These are phyloP conservation scores for Schwanniomyces etchellsii DNA, from an alignment of 1,139 yeast genomes.

Conservation along the genomic window DNA sequence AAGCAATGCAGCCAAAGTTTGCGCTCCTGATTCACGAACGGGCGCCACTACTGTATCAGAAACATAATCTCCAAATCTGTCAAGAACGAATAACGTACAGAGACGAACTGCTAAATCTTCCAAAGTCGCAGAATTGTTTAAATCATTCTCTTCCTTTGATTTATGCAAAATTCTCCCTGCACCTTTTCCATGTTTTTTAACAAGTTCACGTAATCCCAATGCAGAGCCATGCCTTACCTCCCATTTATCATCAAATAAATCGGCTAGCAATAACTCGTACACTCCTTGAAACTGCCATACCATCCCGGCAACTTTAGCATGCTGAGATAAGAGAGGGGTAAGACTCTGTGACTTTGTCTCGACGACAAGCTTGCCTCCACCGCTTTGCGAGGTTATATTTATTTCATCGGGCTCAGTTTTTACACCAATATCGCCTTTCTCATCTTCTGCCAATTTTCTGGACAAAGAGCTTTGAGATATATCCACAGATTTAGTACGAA, in stretches of 20 bases:
- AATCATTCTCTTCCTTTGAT: conserved; percentile 54
- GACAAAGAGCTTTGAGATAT: conserved; percentile 75
- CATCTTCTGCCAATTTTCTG: conserved; percentile 43
- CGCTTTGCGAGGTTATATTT: conserved; percentile 73
- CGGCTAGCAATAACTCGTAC: conserved; percentile 76
- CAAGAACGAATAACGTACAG: conserved; percentile 84
- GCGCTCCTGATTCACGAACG: conserved; percentile 94
- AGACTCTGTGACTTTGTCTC: conserved; percentile 70
- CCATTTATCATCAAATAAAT: conserved; percentile 85
- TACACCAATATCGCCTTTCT: conserved; percentile 11
- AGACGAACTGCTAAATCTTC: conserved; percentile 88
- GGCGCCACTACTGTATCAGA: conserved; percentile 99
- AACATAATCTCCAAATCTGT: conserved; percentile 94
- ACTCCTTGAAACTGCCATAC: conserved; percentile 98
- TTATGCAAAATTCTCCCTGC: conserved; percentile 79
- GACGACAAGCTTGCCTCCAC: conserved; percentile 76
- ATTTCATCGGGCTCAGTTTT: conserved; percentile 18
- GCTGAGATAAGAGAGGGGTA: conserved; percentile 68
- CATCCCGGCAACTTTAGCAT: conserved; percentile 68
- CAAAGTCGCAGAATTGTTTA: conserved; percentile 60
- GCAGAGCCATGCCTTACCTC: conserved; percentile 96
- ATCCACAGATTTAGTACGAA: conserved; percentile 58
- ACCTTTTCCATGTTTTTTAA: conserved; percentile 78
- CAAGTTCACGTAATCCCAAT: conserved; percentile 81
- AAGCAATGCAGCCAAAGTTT: conserved; percentile 83